Base-by-base conservation (phyloP, 768 basidiomycete species). In the Royoungia palumana region DNA sequence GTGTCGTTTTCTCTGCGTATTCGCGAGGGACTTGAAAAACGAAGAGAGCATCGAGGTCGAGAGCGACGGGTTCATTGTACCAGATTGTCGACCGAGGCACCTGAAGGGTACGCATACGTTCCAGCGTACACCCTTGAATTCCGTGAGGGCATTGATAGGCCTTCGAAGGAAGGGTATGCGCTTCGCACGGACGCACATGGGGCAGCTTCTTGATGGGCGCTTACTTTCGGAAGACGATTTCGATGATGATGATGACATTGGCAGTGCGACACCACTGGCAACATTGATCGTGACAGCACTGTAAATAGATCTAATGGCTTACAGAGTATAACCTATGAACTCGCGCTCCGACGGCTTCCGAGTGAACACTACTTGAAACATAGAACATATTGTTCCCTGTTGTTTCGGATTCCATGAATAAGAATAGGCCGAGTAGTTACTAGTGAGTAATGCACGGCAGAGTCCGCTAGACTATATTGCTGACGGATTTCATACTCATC, bases 121-220 rank as follows among this genome's bases (percentile, higher is more conserved):
- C 60, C 51, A 56, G n/a, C 20, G 46, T 17, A 72, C 69, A 19
- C 76, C 73, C 5, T 19, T 77, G 1, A 35, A 48, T 10, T 61
- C 65, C 14, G 20, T 69, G 43, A 53, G 46, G 37, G 44, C 20
- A 6, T 38, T 66, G 38, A 46, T 62, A 7, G 17, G 46, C 9
- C 48, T 70, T 35, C 67, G 74, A 5, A 66, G 75, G 56, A 78
- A 73, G 46, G 75, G 74, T 4, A 56, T 67, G 59, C 47, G 56
- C 11, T 78, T 66, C 50, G 40, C 54, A 14, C 41, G 38, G 27
- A 77, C 75, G 6, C 74, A 78, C 49, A 56, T 76, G 56, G 75
- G 76, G 3, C 69, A 69, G 37, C 59, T 76, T 24, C 35, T 77
- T 20, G 51, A 64, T 30, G 65, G 59, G 22, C 59, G 58, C 20